phyloP scores from a whole-genome alignment of 768 basidiomycete genomes.

The Glaciozyma antarctica region DNA sequence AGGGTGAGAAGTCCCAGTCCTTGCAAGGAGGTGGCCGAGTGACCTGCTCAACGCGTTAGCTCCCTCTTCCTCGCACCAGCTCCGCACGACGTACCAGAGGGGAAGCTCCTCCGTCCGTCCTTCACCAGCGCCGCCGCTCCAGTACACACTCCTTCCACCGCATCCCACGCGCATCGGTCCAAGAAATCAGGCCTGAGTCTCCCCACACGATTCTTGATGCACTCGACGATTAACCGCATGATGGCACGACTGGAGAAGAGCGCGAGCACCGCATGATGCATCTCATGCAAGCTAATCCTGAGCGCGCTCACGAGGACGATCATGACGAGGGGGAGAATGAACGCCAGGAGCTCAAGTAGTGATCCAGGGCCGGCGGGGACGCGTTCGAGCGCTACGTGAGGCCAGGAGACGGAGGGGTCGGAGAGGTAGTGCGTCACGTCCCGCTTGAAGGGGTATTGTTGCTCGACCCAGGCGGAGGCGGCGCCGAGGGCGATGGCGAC shows the following conservation, averaged over 20 bases:
- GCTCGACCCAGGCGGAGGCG: conserved; percentile 6
- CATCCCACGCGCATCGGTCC: conserved; percentile 28
- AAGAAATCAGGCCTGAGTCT: conserved; percentile 27
- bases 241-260: not conserved
- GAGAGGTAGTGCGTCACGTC: conserved; percentile 8
- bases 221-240: conserved; percentile 25
- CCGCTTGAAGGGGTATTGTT: conserved; percentile 14
- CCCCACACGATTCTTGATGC: conserved; percentile 25
- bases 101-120: conserved; percentile 30
- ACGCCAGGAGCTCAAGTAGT: conserved; percentile 10
- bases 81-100: conserved; percentile 9
- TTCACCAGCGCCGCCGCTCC: conserved; percentile 18
- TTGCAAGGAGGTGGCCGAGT: conserved; percentile 32
- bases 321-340: conserved; percentile 2
- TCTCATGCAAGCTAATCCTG: conserved; percentile 11
- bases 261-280: conserved; percentile 16
- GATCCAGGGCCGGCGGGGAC: conserved; percentile 2
- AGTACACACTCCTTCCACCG: conserved; percentile 13
- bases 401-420: conserved; percentile 4
- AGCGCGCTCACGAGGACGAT: conserved; percentile 1
- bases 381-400: conserved; percentile 3
- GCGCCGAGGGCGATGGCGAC: not conserved
- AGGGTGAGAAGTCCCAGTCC: conserved; percentile 28
- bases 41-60: conserved; percentile 17
- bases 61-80: not conserved